These are phyloP conservation scores for Hanseniaspora nectarophila DNA, from an alignment of 805 yeast species.

Conservation along the genomic window DNA sequence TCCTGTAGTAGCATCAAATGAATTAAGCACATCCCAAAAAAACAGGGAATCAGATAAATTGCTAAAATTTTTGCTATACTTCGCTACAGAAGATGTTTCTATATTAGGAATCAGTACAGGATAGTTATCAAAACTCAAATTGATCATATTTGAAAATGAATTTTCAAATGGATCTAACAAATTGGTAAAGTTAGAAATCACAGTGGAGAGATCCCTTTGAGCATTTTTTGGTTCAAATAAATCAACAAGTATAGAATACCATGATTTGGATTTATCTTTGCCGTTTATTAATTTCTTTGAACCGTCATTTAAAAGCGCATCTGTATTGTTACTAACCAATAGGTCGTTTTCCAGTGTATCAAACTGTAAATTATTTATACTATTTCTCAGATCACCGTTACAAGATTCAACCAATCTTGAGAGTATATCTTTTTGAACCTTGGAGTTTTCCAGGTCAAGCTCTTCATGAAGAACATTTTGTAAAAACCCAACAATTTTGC, in stretches of 20 bases:
- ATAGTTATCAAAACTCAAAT: constrained; percentile 8
- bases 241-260: constrained; percentile 9
- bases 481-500: constrained; percentile 36
- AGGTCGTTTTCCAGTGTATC: constrained; percentile 17
- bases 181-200: neutral
- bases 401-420: constrained; percentile 57
- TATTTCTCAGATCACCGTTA: constrained; percentile 75
- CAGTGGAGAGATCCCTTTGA: neutral
- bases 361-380: constrained; percentile 75
- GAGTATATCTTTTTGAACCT: constrained; percentile 36
- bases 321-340: neutral
- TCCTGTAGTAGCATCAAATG: neutral
- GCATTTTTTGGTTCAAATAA: constrained; percentile 9
- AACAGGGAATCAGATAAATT: neutral
- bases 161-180: neutral
- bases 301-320: neutral
- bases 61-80: neutral
- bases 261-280: constrained; percentile 18
- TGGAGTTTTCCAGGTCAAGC: constrained; percentile 26
- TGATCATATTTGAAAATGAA: constrained; percentile 1
- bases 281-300: constrained; percentile 14
- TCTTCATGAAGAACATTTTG: constrained; percentile 49
- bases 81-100: neutral
- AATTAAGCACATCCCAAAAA: constrained; percentile 7
- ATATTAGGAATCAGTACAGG: neutral